These are phyloP conservation scores for Malassezia dermatis DNA, from an alignment of 1,284 basidiomycete species.

Conservation along the genomic window DNA sequence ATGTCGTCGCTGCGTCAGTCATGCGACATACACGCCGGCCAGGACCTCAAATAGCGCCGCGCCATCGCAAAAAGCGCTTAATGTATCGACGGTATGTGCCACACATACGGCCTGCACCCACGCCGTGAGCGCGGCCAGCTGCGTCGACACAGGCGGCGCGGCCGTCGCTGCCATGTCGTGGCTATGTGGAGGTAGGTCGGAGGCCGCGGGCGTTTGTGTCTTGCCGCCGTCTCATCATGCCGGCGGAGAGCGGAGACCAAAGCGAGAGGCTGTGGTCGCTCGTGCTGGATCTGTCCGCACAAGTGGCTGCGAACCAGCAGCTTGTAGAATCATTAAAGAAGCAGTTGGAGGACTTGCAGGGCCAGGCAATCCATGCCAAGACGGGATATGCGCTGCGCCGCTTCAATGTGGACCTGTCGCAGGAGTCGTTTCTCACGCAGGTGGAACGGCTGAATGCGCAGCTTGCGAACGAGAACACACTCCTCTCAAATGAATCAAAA, in stretches of 20 bases:
- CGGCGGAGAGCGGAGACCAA: background rate
- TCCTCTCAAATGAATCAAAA: slow-evolving; percentile 82
- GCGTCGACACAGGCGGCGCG: background rate
- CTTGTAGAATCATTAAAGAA: slow-evolving; percentile 62
- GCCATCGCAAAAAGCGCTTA: background rate
- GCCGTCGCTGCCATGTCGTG: background rate
- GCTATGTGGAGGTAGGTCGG: background rate
- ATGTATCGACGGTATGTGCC: background rate
- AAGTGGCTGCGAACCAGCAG: slow-evolving; percentile 74
- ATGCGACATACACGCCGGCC: background rate
- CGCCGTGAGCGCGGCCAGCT: slow-evolving; percentile 6
- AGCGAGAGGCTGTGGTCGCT: slow-evolving; percentile 41
- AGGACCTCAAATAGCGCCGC: slow-evolving; percentile 4
- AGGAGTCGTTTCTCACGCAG: slow-evolving; percentile 86
- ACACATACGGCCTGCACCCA: slow-evolving; percentile 3
- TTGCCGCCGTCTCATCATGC: background rate
- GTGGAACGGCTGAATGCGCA: slow-evolving; percentile 80
- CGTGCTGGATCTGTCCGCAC: slow-evolving; percentile 49
- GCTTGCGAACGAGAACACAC: slow-evolving; percentile 85
- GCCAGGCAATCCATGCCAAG: slow-evolving; percentile 64
- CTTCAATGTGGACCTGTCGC: slow-evolving; percentile 87
- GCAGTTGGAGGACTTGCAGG: slow-evolving; percentile 49
- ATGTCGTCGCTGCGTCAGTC: slow-evolving; percentile 2
- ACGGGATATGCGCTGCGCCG: slow-evolving; percentile 73
- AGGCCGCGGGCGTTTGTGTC: background rate